phyloP scores from a whole-genome alignment of 495 filamentous ascomycete genomes.

The Xanthoparmelia taractica region DNA sequence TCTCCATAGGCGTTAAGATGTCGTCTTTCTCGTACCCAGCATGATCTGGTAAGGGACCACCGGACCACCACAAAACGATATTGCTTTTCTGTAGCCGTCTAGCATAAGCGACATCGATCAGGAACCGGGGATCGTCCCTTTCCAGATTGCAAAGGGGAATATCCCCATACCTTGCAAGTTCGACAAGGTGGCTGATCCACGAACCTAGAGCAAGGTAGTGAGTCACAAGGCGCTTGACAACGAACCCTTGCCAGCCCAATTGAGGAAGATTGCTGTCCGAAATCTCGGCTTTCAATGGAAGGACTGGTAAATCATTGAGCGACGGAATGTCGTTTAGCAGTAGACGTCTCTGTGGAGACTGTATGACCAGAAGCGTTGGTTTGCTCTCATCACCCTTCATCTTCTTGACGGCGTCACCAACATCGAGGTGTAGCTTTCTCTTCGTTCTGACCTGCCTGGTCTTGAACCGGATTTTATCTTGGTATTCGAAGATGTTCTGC shows the following conservation, averaged over 20 bases:
- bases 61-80: constrained; percentile 97
- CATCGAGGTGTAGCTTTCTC: constrained; percentile 77
- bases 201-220: constrained; percentile 85
- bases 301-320: constrained; percentile 73
- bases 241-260: constrained; percentile 87
- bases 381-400: constrained; percentile 73
- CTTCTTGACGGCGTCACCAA: constrained; percentile 79
- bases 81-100: constrained; percentile 83
- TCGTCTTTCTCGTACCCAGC: constrained; percentile 95
- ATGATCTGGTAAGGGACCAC: constrained; percentile 78
- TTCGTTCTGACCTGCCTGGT: constrained; percentile 79
- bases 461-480: constrained; percentile 79
- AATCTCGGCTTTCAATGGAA: constrained; percentile 71
- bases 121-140: constrained; percentile 81
- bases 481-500: constrained; percentile 77
- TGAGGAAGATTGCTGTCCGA: constrained; percentile 82
- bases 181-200: constrained; percentile 82
- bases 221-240: constrained; percentile 74
- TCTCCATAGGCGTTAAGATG: constrained; percentile 72
- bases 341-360: constrained; percentile 75
- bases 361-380: constrained; percentile 76
- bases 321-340: constrained; percentile 79
- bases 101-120: constrained; percentile 95
- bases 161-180: constrained; percentile 85
- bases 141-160: constrained; percentile 94